Conservation (phyloP, 495 filamentous ascomycete species). For the Aspergillus nanangensis region DNA sequence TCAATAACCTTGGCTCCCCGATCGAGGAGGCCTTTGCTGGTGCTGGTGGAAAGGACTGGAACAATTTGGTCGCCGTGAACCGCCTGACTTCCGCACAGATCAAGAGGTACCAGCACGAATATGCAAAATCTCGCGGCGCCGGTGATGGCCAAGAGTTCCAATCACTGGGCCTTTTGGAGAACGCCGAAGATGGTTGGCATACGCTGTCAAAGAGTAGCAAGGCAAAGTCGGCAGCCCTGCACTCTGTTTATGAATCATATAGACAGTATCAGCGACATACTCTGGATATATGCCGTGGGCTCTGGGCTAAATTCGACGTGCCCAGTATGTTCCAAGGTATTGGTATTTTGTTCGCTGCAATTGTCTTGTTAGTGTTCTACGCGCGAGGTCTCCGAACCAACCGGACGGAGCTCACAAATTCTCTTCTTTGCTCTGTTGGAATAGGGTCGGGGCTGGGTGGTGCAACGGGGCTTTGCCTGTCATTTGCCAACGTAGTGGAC, state of each 20-base stretch:
- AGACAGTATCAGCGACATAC: conserved; percentile 72
- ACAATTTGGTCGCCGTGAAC: conserved; percentile 69
- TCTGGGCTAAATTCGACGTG: conserved; percentile 91
- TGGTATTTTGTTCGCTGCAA: conserved; percentile 58
- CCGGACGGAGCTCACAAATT: conserved; percentile 46
- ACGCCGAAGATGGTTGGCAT: conserved; percentile 46
- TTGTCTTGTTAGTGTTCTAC: conserved; percentile 66
- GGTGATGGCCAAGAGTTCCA: conserved; percentile 52
- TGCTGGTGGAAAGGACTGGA: conserved; percentile 58
- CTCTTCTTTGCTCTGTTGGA: conserved; percentile 41
- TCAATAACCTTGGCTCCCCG: conserved; percentile 92
- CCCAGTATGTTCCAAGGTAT: conserved; percentile 80
- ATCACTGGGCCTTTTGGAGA: conserved; percentile 56
- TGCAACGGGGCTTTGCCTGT: conserved; percentile 22
- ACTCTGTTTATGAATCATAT: conserved; percentile 54
- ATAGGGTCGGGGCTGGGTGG: conserved; percentile 40
- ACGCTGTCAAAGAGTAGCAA: conserved; percentile 33
- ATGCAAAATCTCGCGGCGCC: conserved; percentile 56
- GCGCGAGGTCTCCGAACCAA: conserved; percentile 55
- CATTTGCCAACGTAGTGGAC: conserved; percentile 19
- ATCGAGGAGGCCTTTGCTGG: conserved; percentile 93
- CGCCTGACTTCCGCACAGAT: conserved; percentile 81
- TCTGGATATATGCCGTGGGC: conserved; percentile 69
- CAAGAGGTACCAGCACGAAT: conserved; percentile 75
- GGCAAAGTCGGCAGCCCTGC: conserved; percentile 27